These are phyloP conservation scores for Stromatinia cepivora DNA, from an alignment of 2,329 filamentous ascomycete species.

Conservation along the genomic window DNA sequence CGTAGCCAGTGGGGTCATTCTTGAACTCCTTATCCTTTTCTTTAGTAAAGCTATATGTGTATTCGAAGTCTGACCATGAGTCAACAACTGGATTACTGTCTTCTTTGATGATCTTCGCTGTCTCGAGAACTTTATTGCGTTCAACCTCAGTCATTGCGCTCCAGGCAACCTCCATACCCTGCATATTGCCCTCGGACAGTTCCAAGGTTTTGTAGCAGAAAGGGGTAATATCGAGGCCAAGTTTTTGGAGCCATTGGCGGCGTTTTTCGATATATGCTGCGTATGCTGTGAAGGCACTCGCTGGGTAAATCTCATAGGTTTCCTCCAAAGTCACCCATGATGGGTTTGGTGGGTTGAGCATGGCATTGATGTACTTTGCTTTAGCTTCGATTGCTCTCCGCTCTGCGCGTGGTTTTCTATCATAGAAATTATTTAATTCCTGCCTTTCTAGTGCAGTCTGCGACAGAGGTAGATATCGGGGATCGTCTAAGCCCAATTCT, in stretches of 20 bases:
- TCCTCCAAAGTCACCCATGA: neutral
- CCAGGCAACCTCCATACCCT: conserved; percentile 3
- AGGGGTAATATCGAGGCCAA: neutral
- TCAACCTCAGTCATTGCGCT: neutral
- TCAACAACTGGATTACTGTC: conserved; percentile 3
- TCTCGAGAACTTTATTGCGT: neutral
- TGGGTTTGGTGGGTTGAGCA: neutral
- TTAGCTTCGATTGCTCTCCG: conserved; percentile 13
- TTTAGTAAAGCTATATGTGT: neutral
- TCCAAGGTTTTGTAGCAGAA: neutral
- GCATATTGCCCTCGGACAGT: neutral
- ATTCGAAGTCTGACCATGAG: neutral
- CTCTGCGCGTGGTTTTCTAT: neutral
- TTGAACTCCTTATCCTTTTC: neutral
- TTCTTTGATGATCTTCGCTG: neutral
- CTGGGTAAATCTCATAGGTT: conserved; percentile 7
- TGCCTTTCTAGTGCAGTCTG: neutral
- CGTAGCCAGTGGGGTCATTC: neutral
- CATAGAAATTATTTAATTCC: conserved; percentile 1
- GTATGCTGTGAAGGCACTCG: neutral
- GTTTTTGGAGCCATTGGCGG: neutral
- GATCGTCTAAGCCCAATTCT: neutral
- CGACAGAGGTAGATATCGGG: neutral
- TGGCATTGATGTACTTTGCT: neutral
- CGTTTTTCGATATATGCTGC: neutral